These are phyloP conservation scores for Anethum foeniculum DNA, from an alignment of 140 eudicot genomes.

Conservation along the genomic window DNA sequence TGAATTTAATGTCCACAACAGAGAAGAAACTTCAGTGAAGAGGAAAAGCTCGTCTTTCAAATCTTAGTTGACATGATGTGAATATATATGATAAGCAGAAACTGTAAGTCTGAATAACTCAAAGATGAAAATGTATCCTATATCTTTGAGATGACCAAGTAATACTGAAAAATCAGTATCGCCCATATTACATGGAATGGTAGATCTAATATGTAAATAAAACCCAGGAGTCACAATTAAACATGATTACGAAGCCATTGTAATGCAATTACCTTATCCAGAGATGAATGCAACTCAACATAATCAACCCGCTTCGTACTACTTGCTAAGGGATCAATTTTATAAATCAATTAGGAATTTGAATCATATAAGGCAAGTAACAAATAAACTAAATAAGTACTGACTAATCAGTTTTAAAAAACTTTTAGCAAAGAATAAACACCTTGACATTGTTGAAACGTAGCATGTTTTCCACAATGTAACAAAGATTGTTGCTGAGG, in stretches of 20 bases:
- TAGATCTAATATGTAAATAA: conserved; percentile 4
- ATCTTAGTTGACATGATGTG: background rate
- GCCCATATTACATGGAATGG: background rate
- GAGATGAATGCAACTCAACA: conserved; percentile 18
- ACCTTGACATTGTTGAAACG: conserved; percentile 16
- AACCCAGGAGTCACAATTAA: background rate
- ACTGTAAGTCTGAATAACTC: background rate
- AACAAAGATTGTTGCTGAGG: conserved; percentile 19
- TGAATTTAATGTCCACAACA: conserved; percentile 12
- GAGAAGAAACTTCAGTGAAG: conserved; percentile 3
- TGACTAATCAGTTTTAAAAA: background rate
- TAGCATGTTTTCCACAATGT: conserved; percentile 14
- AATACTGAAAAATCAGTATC: background rate
- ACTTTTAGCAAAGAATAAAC: conserved; percentile 26
- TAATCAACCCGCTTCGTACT: conserved; percentile 23
- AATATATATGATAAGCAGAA: background rate
- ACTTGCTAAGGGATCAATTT: conserved; percentile 20
- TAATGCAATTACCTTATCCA: conserved; percentile 27
- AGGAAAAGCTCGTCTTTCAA: background rate
- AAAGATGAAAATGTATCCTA: background rate
- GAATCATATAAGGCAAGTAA: background rate
- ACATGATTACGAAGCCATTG: background rate
- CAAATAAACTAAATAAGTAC: background rate
- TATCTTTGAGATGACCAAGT: conserved; percentile 1
- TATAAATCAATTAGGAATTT: conserved; percentile 6